These are phyloP conservation scores for Dactylonectria macrodidyma DNA, from an alignment of 2,329 filamentous ascomycete species.

Conservation along the genomic window DNA sequence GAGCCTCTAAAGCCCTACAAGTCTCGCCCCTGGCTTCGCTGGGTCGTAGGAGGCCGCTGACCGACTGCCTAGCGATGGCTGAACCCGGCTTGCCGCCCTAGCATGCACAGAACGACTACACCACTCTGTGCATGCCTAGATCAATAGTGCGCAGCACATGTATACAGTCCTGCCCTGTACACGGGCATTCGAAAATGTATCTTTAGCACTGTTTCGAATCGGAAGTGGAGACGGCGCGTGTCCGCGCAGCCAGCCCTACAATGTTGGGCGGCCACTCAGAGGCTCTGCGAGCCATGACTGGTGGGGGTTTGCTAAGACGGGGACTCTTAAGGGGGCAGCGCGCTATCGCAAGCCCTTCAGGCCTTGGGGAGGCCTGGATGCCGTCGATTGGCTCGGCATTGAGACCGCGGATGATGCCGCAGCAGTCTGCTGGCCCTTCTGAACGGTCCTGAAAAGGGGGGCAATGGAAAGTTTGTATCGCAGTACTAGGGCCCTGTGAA, in stretches of 20 bases:
- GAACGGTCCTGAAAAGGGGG: neutral
- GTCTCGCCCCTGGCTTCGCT: neutral
- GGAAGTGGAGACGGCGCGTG: conserved; percentile 10
- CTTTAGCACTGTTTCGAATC: conserved; percentile 4
- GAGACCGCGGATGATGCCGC: neutral
- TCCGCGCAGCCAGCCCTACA: conserved; percentile 19
- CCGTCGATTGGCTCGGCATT: neutral
- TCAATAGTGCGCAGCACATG: no score
- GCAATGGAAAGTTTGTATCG: neutral
- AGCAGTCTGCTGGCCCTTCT: neutral
- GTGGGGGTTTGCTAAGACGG: neutral
- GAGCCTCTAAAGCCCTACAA: no score
- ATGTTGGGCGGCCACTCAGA: neutral
- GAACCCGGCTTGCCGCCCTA: neutral
- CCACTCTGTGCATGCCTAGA: neutral
- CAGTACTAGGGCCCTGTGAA: neutral
- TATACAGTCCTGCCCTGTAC: no score
- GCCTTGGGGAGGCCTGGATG: conserved; percentile 12
- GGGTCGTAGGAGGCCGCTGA: conserved; percentile 10
- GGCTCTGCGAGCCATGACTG: neutral
- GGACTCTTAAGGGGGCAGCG: neutral
- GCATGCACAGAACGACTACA: neutral
- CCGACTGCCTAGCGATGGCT: conserved; percentile 3
- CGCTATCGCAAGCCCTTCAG: conserved; percentile 12
- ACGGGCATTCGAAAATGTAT: neutral